These are phyloP conservation scores for Blastomyces percursus DNA, from an alignment of 2,329 filamentous ascomycete genomes.

Conservation along the genomic window DNA sequence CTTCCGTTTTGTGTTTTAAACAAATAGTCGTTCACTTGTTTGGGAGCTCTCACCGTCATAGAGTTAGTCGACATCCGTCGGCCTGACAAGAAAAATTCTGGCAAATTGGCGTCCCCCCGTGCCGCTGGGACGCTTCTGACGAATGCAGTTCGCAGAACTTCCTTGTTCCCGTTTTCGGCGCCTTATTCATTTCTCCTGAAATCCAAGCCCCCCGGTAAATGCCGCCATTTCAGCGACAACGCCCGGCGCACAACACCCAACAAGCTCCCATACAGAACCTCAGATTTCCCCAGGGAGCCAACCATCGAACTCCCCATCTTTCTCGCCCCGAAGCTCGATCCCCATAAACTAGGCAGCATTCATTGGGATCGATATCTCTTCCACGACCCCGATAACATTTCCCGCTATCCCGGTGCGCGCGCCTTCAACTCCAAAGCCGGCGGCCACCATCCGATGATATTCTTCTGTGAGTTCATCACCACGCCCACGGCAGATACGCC, in stretches of 20 bases:
- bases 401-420: constrained; percentile 8
- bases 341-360: not conserved
- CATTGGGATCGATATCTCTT: not conserved
- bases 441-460: constrained; percentile 49
- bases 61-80: not conserved
- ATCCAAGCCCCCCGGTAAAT: no score
- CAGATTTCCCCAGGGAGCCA: not conserved
- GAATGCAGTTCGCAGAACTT: constrained; percentile 5
- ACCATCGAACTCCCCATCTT: not conserved
- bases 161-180: not conserved
- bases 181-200: not conserved
- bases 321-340: not conserved
- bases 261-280: not conserved
- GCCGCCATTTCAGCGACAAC: not conserved
- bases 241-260: not conserved
- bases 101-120: constrained; percentile 6
- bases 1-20: not conserved
- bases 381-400: constrained; percentile 11
- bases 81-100: not conserved
- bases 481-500: constrained; percentile 81
- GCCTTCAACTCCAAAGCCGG: not conserved
- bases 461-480: constrained; percentile 61
- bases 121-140: constrained; percentile 5
- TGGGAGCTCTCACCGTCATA: not conserved
- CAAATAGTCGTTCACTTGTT: not conserved